These are phyloP conservation scores for Prunus davidiana DNA, from an alignment of 306 rosid genomes.

Conservation along the genomic window DNA sequence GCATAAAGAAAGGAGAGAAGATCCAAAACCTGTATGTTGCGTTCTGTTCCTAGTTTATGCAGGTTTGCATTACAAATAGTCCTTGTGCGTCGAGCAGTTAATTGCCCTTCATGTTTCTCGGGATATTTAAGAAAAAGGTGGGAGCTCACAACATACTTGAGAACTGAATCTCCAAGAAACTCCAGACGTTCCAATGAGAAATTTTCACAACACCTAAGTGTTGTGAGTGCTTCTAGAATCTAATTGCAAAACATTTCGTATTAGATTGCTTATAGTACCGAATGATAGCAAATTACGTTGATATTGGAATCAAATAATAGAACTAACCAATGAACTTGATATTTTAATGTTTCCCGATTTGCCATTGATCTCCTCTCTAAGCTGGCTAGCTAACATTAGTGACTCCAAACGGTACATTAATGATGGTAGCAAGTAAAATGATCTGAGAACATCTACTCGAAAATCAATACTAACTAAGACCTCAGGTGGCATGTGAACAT, in stretches of 20 bases:
- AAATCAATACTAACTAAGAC: conserved; percentile 56
- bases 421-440: conserved; percentile 77
- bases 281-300: not conserved
- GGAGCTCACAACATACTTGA: conserved; percentile 78
- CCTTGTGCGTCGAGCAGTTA: conserved; percentile 47
- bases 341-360: conserved; percentile 35
- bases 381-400: conserved; percentile 81
- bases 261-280: conserved; percentile 12
- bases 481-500: conserved; percentile 85
- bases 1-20: not conserved
- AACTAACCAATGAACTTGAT: conserved; percentile 67
- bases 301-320: conserved; percentile 6
- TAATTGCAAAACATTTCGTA: conserved; percentile 18
- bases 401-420: conserved; percentile 81
- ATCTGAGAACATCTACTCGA: conserved; percentile 53
- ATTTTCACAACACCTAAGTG: conserved; percentile 66
- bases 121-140: conserved; percentile 77
- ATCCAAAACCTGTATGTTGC: conserved; percentile 59
- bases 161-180: conserved; percentile 88
- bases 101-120: conserved; percentile 74
- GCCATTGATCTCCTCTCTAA: conserved; percentile 60
- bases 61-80: conserved; percentile 69
- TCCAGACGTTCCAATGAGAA: conserved; percentile 86
- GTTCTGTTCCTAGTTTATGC: conserved; percentile 56
- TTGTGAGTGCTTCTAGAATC: conserved; percentile 86